phyloP scores from a whole-genome alignment of 805 yeast genomes.

The Metschnikowia noctiluminum region DNA sequence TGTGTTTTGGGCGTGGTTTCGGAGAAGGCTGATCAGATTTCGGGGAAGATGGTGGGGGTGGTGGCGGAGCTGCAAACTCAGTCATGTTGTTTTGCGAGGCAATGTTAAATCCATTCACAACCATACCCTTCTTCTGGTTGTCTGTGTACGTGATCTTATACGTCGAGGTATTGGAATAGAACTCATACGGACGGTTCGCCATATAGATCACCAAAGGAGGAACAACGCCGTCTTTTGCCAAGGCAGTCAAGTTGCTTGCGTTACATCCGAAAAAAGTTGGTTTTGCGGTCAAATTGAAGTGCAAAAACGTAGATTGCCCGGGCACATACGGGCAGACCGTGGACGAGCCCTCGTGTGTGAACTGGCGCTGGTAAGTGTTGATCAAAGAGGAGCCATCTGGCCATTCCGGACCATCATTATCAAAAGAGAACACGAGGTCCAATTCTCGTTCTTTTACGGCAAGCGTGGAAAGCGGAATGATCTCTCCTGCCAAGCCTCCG shows the following conservation, averaged over 20 bases:
- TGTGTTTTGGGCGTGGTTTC: too few species aligned
- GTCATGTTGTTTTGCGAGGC: slow-evolving; percentile 35
- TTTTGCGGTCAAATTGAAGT: slow-evolving; percentile 55
- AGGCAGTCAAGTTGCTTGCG: slow-evolving; percentile 54
- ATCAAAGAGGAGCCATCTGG: slow-evolving; percentile 34
- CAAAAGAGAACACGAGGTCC: slow-evolving; percentile 39
- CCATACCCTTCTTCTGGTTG: slow-evolving; percentile 55
- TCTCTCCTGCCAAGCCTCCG: slow-evolving; percentile 40
- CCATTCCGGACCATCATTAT: slow-evolving; percentile 30
- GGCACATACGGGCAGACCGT: slow-evolving; percentile 82
- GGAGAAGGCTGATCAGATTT: too few species aligned
- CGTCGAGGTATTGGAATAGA: slow-evolving; percentile 69
- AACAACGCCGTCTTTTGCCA: slow-evolving; percentile 38
- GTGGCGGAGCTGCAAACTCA: not conserved
- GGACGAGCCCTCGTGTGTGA: slow-evolving; percentile 45
- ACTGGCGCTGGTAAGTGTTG: slow-evolving; percentile 34
- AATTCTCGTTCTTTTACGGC: slow-evolving; percentile 32
- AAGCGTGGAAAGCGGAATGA: slow-evolving; percentile 32
- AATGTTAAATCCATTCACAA: slow-evolving; percentile 71
- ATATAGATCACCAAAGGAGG: slow-evolving; percentile 79
- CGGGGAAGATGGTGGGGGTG: not conserved
- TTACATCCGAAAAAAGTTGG: slow-evolving; percentile 88
- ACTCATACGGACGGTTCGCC: slow-evolving; percentile 69
- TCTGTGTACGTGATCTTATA: slow-evolving; percentile 59
- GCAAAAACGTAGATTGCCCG: slow-evolving; percentile 56